Evolutionary conservation across 495 filamentous ascomycete species (phyloP).

Genomic region (Hypoxylon intermedium): DNA sequence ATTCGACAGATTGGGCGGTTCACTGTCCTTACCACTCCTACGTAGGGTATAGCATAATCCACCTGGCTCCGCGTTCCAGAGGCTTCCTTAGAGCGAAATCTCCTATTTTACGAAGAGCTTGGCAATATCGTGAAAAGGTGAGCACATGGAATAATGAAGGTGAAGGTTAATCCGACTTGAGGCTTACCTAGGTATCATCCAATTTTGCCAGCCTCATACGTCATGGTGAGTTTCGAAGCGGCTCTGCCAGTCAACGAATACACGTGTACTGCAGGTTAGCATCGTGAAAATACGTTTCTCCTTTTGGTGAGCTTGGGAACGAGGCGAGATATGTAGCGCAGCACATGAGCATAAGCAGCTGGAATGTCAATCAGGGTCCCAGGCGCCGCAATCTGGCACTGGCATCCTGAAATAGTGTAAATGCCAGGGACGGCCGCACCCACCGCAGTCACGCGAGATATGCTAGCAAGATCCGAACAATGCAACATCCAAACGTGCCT

Average conservation of each 20-base stretch:
- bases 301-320: slow-evolving; percentile 12
- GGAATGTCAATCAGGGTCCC: slow-evolving; percentile 29
- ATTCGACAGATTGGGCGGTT: too few relatives aligned
- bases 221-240: background rate
- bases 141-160: background rate
- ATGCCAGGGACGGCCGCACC: slow-evolving; percentile 14
- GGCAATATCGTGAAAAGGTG: background rate
- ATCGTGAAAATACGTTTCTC: slow-evolving; percentile 25
- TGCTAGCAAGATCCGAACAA: slow-evolving; percentile 35
- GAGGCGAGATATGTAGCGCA: background rate
- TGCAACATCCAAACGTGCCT: slow-evolving; percentile 39
- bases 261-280: background rate
- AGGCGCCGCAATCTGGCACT: slow-evolving; percentile 16
- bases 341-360: slow-evolving; percentile 6
- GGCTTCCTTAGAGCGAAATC: too few relatives aligned
- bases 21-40: too few relatives aligned
- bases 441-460: slow-evolving; percentile 29
- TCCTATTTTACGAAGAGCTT: too few relatives aligned
- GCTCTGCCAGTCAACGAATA: background rate
- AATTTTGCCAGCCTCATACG: slow-evolving; percentile 24
- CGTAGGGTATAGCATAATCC: too few relatives aligned
- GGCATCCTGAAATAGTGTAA: slow-evolving; percentile 32
- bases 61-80: too few relatives aligned
- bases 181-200: too few relatives aligned
- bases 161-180: background rate